Percentiles rank a stretch among this genome's conserved stretches.
Conservation (phyloP, 1,139 yeast species). For the Sugiyamaella castrensis region DNA sequence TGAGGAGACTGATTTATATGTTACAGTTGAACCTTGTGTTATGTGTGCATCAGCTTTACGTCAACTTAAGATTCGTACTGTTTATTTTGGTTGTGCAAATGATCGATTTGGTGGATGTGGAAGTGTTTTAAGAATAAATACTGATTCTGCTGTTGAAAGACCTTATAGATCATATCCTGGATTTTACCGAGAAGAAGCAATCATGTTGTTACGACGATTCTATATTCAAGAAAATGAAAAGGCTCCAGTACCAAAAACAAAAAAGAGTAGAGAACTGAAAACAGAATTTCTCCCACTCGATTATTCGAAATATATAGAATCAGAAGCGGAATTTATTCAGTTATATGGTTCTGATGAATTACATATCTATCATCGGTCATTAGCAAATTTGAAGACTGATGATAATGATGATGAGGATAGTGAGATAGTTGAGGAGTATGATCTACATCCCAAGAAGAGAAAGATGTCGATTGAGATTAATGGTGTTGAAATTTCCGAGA, state of each 20-base stretch:
- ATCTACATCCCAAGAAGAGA: slow-evolving; percentile 19
- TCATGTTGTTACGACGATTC: slow-evolving; percentile 73
- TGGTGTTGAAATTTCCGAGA: slow-evolving; percentile 15
- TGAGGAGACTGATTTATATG: slow-evolving; percentile 63
- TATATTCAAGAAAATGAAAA: slow-evolving; percentile 79
- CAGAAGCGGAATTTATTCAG: slow-evolving; percentile 45
- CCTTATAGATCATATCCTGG: slow-evolving; percentile 71
- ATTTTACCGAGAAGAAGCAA: slow-evolving; percentile 73
- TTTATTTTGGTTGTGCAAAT: slow-evolving; percentile 88
- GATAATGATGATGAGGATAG: slow-evolving; percentile 6
- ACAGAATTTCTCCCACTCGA: slow-evolving; percentile 58
- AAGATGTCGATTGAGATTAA: slow-evolving; percentile 22
- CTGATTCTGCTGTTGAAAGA: slow-evolving; percentile 44
- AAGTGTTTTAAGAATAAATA: slow-evolving; percentile 65
- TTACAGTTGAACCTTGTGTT: slow-evolving; percentile 96
- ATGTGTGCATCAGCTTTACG: slow-evolving; percentile 96
- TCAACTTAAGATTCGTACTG: slow-evolving; percentile 69
- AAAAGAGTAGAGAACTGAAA: slow-evolving; percentile 73
- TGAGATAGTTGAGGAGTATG: slow-evolving; percentile 9
- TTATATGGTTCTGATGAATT: slow-evolving; percentile 49
- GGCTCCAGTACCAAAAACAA: slow-evolving; percentile 78
- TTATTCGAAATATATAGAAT: slow-evolving; percentile 46
- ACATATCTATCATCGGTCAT: slow-evolving; percentile 30
- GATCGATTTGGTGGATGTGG: slow-evolving; percentile 98
- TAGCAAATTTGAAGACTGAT: neutral